Evolutionary conservation across 352 stramenopile species (phyloP), one percentile per base, ranked within the genome.

Genomic region (Phytophthora fragariaefolia): DNA sequence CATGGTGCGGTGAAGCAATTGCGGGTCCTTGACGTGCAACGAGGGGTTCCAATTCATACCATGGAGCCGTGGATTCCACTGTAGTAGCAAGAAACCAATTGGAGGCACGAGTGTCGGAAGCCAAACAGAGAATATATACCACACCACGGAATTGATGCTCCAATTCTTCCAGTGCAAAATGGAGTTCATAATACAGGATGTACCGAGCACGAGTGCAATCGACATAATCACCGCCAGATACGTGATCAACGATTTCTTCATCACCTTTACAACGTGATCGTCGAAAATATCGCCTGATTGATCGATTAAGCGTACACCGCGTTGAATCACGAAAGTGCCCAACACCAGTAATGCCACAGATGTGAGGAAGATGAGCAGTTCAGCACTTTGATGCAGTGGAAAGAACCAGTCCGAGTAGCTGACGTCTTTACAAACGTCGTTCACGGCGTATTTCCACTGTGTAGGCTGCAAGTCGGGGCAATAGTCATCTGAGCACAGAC

Each of bases 41-140:
- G 79, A 84, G 20, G 79, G 73, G 54, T 84, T 88, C 74, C 79
- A 91, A 43, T 88, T 89, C 69, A 87, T 83, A n/a, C 78, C 79
- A 32, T 92, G 82, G 9, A 94, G 64, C 1, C 86, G 78, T 7
- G 87, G 82, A 56, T 94, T 96, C 87, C 87, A 96, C 63, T 94
- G 85, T n/a, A 96, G 69, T 8, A 94, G 45, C 22, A 96, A 69
- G 70, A 94, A 96, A 0, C 84, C 87, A 17, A 87, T 77, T 2
- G 85, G 81, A 24, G 87, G 87, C 4, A 94, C 76, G 15, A 96
- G 36, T 12, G 80, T 94, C 20, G 84, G 85, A 18, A 94, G 70
- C 82, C 85, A 96, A 46, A 94, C 81, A 9, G 79, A 90, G 50
- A 94, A 90, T 23, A 83, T 67, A 66, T 94, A 93, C 87, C 87